Conservation (phyloP, 2,329 filamentous ascomycete species). For the Thyridium curvatum region DNA sequence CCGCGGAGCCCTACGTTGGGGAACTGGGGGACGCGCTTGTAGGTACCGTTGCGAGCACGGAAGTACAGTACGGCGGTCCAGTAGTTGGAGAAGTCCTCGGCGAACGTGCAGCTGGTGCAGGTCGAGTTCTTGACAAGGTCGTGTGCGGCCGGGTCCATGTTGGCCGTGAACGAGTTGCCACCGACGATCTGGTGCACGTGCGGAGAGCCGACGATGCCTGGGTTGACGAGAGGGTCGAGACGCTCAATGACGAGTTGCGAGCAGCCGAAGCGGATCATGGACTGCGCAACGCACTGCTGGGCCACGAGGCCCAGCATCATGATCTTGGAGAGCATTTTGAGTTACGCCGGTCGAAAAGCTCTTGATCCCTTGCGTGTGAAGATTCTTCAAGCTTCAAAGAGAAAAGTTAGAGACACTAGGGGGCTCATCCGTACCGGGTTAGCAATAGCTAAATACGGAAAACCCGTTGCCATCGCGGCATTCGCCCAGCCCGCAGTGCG, state of each 20-base stretch:
- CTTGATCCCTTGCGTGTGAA: too few species aligned
- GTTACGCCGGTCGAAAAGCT: too few species aligned
- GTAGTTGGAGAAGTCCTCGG: constrained; percentile 31
- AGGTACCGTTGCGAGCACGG: constrained; percentile 24
- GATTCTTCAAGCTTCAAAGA: too few species aligned
- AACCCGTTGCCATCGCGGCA: too few species aligned
- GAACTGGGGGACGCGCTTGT: constrained; percentile 22
- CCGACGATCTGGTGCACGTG: constrained; percentile 12
- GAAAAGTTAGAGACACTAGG: too few species aligned
- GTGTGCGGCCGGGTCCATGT: constrained; percentile 12
- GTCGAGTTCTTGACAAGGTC: constrained; percentile 18
- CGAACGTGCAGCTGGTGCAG: constrained; percentile 31
- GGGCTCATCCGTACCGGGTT: too few species aligned
- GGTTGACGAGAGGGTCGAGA: constrained; percentile 11
- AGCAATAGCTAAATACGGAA: too few species aligned
- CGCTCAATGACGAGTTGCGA: constrained; percentile 26
- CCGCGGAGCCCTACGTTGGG: constrained; percentile 10
- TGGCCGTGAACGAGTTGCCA: constrained; percentile 19
- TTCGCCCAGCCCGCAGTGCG: too few species aligned
- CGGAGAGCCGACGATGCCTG: constrained; percentile 7
- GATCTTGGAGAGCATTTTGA: constrained; percentile 18
- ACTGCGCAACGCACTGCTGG: constrained; percentile 20
- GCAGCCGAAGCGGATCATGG: constrained; percentile 28
- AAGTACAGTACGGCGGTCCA: constrained; percentile 30
- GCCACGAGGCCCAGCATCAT: constrained; percentile 17